Evolutionary conservation across 306 rosid species (phyloP).

Genomic region (Macrotyloma uniflorum): DNA sequence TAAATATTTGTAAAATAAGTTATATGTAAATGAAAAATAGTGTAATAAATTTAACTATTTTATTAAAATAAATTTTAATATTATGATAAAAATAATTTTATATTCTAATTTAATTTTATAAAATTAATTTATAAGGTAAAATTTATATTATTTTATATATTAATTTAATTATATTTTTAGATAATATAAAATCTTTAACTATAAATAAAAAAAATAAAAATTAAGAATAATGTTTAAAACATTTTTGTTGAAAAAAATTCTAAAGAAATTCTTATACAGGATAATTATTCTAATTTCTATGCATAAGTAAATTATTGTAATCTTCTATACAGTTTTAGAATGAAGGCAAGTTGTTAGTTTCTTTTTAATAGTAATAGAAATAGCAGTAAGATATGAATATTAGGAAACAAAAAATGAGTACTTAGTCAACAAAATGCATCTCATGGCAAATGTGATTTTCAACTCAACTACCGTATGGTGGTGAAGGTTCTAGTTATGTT

Average conservation of each 20-base stretch:
- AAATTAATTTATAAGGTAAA: no score
- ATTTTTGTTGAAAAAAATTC: background rate
- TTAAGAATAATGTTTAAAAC: background rate
- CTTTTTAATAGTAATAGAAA: background rate
- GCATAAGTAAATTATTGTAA: background rate
- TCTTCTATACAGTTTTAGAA: background rate
- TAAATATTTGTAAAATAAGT: no score
- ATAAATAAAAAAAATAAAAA: no score
- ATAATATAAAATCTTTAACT: no score
- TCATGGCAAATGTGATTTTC: slow-evolving; percentile 22
- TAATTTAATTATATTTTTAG: no score
- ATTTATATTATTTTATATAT: no score
- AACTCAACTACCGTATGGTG: slow-evolving; percentile 11
- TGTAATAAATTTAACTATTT: no score
- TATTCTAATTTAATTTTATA: no score
- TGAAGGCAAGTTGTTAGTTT: slow-evolving; percentile 5
- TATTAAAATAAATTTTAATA: no score
- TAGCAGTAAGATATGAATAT: background rate
- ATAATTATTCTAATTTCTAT: background rate
- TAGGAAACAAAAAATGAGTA: background rate
- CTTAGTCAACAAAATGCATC: slow-evolving; percentile 43
- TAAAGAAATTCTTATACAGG: background rate
- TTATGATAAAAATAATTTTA: no score
- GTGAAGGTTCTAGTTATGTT: slow-evolving; percentile 26
- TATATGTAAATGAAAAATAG: no score